phyloP scores from a whole-genome alignment of 2,329 filamentous ascomycete species.

The Leptographium flavum region DNA sequence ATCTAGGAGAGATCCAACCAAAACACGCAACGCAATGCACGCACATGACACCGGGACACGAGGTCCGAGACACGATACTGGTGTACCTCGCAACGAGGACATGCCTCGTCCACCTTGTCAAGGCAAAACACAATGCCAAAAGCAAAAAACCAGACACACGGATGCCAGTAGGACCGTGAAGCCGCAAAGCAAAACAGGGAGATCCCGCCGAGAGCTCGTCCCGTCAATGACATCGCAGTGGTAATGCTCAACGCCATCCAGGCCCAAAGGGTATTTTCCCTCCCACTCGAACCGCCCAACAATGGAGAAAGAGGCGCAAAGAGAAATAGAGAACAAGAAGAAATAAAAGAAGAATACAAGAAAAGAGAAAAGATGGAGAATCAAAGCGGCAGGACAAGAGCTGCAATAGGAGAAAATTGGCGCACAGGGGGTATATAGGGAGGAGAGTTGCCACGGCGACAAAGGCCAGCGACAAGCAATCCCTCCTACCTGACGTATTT shows the following conservation, averaged over 20 bases:
- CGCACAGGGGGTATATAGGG: conserved; percentile 3
- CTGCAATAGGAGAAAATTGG: too few relatives aligned
- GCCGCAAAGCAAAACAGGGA: neutral
- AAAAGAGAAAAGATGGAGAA: neutral
- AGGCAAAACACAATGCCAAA: neutral
- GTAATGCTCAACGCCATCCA: conserved; percentile 5
- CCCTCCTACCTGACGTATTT: neutral
- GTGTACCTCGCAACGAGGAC: too few relatives aligned
- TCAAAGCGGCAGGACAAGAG: too few relatives aligned
- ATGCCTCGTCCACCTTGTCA: too few relatives aligned
- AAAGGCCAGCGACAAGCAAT: too few relatives aligned
- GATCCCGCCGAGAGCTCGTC: neutral
- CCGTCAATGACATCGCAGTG: neutral
- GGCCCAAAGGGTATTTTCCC: neutral
- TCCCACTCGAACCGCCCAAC: neutral
- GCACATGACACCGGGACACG: neutral
- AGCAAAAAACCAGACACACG: neutral
- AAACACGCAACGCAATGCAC: too few relatives aligned
- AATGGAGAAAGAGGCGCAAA: neutral
- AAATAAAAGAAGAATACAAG: neutral
- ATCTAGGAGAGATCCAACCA: conserved; percentile 1
- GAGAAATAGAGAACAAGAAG: neutral
- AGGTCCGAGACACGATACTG: neutral
- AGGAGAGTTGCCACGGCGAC: neutral
- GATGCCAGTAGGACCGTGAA: neutral